A percentile compares a stretch with the other conserved stretches of the same genome.
Evolutionary conservation across 225 moss, liverwort and hornwort species (phyloP).

Genomic region (Pseudoscleropodium purum): DNA sequence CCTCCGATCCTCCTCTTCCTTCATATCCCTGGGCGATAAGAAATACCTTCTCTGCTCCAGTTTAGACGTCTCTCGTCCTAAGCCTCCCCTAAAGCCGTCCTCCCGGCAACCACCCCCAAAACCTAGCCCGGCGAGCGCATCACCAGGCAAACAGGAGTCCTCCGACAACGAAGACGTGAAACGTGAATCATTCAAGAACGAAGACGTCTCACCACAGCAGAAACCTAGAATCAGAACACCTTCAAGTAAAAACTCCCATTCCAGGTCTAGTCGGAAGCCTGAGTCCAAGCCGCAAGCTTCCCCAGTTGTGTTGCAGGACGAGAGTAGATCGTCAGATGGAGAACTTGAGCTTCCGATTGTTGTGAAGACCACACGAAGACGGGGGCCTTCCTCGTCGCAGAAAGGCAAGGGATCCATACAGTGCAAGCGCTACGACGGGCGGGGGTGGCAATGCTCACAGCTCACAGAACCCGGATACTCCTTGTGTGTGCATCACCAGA

Average conservation of each 20-base stretch:
- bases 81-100: neutral
- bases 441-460: constrained; percentile 50
- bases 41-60: constrained; percentile 41
- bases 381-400: constrained; percentile 42
- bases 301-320: neutral
- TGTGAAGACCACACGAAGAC: constrained; percentile 30
- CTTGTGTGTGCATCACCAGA: constrained; percentile 47
- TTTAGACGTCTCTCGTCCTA: neutral
- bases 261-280: neutral
- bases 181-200: neutral
- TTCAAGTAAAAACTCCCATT: neutral
- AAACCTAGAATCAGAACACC: neutral
- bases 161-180: neutral
- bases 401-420: constrained; percentile 47
- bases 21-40: constrained; percentile 39
- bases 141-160: neutral
- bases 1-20: constrained; percentile 36
- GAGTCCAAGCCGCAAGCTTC: neutral
- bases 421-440: constrained; percentile 51
- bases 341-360: neutral
- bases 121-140: neutral
- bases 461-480: constrained; percentile 53
- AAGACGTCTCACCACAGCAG: neutral
- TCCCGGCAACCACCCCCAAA: neutral
- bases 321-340: neutral